Percentiles rank a stretch among this genome's conserved stretches.
Evolutionary conservation across 1,139 yeast genomes (phyloP).

Genomic region (Pichia sp.): DNA sequence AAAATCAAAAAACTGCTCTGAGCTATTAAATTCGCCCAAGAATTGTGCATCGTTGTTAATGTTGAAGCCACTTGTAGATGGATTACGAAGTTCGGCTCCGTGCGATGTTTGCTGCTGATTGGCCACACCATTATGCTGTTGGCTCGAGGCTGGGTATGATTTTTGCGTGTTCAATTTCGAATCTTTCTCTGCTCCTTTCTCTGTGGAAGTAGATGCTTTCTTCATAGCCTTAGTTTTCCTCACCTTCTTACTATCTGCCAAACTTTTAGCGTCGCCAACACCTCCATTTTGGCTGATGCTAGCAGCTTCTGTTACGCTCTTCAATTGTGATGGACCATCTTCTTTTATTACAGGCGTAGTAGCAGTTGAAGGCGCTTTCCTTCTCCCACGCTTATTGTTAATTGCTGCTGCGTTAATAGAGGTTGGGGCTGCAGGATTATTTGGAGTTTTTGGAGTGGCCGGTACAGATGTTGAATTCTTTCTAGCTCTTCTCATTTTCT

Average conservation of each 20-base stretch:
- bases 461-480: conserved; percentile 32
- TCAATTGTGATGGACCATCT: conserved; percentile 22
- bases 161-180: neutral
- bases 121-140: neutral
- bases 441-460: conserved; percentile 32
- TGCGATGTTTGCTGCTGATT: neutral
- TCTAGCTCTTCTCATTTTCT: conserved; percentile 26
- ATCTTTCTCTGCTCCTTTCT: neutral
- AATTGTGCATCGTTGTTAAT: conserved; percentile 24
- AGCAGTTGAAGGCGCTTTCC: conserved; percentile 19
- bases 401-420: conserved; percentile 3
- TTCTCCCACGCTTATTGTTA: conserved; percentile 23
- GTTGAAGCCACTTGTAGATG: conserved; percentile 1
- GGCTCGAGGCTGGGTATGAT: neutral
- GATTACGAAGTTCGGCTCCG: neutral
- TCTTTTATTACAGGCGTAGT: conserved; percentile 28
- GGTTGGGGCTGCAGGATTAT: conserved; percentile 29
- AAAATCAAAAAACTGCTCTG: conserved; percentile 49
- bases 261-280: neutral
- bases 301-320: conserved; percentile 12
- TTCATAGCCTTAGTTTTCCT: neutral
- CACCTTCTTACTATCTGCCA: neutral
- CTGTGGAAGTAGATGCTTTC: neutral
- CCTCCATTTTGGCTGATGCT: neutral
- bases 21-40: conserved; percentile 29